Conservation (phyloP, 2,329 filamentous ascomycete genomes). For the Nemania serpens region DNA sequence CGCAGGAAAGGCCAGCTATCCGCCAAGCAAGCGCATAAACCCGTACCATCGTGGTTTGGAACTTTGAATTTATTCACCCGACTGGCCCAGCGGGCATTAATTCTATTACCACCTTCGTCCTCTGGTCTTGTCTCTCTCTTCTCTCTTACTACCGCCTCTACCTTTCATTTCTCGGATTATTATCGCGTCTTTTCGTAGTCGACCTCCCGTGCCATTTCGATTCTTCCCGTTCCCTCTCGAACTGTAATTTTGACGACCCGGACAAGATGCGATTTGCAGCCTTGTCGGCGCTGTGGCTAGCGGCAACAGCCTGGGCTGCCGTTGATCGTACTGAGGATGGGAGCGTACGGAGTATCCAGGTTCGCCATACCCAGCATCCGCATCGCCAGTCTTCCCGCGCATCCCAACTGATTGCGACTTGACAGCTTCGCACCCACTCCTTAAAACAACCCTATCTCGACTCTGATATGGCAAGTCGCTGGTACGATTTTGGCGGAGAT, state of each 20-base stretch:
- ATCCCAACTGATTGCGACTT: constrained; percentile 30
- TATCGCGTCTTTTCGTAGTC: constrained; percentile 19
- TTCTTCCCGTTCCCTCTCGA: constrained; percentile 9
- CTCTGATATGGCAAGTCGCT: constrained; percentile 96
- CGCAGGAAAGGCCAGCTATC: constrained; percentile 42
- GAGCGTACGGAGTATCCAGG: constrained; percentile 67
- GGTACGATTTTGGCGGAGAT: constrained; percentile 98
- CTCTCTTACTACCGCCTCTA: constrained; percentile 13
- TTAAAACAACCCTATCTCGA: constrained; percentile 93
- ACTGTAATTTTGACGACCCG: constrained; percentile 22
- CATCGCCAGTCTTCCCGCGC: neutral
- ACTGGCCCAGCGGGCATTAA: constrained; percentile 27
- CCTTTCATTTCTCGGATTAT: constrained; percentile 30
- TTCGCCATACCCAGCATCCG: constrained; percentile 46
- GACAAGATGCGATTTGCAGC: constrained; percentile 40
- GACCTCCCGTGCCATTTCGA: constrained; percentile 2
- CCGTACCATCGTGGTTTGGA: constrained; percentile 6
- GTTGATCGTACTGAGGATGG: constrained; percentile 51
- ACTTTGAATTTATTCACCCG: constrained; percentile 23
- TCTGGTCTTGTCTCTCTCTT: constrained; percentile 21
- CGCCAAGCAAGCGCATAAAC: constrained; percentile 10
- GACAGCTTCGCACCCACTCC: constrained; percentile 83
- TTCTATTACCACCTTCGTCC: constrained; percentile 5
- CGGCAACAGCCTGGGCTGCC: constrained; percentile 46
- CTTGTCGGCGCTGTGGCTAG: constrained; percentile 44